Conservation (phyloP, 148 eudicot species). For the Mesembryanthemum crystallinum region DNA sequence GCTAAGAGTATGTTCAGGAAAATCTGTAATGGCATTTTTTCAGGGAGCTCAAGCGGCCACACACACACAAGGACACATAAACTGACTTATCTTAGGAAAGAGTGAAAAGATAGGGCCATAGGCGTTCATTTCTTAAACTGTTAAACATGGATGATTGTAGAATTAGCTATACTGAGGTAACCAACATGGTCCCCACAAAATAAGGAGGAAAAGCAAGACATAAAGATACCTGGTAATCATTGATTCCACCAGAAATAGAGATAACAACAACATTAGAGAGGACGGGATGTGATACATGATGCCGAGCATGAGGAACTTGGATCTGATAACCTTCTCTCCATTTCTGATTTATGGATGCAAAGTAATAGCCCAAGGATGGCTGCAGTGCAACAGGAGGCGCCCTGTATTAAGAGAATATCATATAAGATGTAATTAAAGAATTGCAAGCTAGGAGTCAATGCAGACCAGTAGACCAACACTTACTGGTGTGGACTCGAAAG, state of each 20-base stretch:
- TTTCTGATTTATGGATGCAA: constrained; percentile 63
- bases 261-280: constrained; percentile 72
- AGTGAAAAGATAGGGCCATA: too few relatives aligned
- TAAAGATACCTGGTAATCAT: constrained; percentile 83
- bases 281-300: constrained; percentile 45
- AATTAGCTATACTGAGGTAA: not conserved
- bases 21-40: not conserved
- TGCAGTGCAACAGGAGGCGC: constrained; percentile 87
- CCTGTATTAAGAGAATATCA: constrained; percentile 48
- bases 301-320: constrained; percentile 53
- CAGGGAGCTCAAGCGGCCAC: not conserved
- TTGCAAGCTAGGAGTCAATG: constrained; percentile 13
- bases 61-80: not conserved
- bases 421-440: constrained; percentile 14
- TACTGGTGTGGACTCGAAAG: constrained; percentile 97
- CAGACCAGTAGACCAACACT: constrained; percentile 27
- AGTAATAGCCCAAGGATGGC: constrained; percentile 91
- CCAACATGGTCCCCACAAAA: constrained; percentile 4
- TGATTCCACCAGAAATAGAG: constrained; percentile 87
- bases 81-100: not conserved
- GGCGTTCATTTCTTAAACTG: not conserved
- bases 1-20: not conserved
- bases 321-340: constrained; percentile 82
- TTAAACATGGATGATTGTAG: not conserved
- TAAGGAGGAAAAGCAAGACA: not conserved